Evolutionary conservation across 345 rosid genomes (phyloP).

Genomic region (Rubroshorea leprosula): DNA sequence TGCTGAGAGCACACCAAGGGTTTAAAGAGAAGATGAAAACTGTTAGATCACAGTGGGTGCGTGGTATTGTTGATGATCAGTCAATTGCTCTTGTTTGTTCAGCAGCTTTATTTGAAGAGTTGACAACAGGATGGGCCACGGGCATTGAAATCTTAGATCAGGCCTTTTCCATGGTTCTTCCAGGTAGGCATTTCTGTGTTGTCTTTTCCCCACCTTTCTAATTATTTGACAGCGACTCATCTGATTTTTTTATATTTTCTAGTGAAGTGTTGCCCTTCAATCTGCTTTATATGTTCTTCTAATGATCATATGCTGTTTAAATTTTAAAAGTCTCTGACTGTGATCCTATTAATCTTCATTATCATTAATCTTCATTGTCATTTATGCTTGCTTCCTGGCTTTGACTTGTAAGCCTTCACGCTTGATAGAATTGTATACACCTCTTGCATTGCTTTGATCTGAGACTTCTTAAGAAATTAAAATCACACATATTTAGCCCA

Average conservation of each 20-base stretch:
- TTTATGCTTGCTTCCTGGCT: background rate
- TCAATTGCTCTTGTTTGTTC: conserved; percentile 72
- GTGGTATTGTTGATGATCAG: conserved; percentile 62
- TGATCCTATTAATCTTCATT: background rate
- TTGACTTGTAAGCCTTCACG: background rate
- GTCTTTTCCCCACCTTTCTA: background rate
- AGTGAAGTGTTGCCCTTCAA: background rate
- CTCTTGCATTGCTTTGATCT: too few species aligned
- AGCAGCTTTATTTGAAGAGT: conserved; percentile 82
- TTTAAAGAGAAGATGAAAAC: conserved; percentile 59
- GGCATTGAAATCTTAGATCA: conserved; percentile 61
- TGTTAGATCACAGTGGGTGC: conserved; percentile 60
- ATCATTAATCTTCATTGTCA: background rate
- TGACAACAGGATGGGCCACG: conserved; percentile 55
- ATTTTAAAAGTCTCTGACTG: background rate
- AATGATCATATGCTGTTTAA: background rate
- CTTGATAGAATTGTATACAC: background rate
- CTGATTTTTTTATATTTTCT: background rate
- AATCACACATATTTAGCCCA: too few species aligned
- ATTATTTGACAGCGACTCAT: background rate
- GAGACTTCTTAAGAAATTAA: too few species aligned
- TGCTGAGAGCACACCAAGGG: conserved; percentile 89
- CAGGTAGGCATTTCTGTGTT: conserved; percentile 13
- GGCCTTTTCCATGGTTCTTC: conserved; percentile 73
- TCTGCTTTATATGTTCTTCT: background rate